Evolutionary conservation across 805 yeast species (phyloP), one percentile per base, ranked within the genome.

Genomic region (Candida khao-thaluensis): DNA sequence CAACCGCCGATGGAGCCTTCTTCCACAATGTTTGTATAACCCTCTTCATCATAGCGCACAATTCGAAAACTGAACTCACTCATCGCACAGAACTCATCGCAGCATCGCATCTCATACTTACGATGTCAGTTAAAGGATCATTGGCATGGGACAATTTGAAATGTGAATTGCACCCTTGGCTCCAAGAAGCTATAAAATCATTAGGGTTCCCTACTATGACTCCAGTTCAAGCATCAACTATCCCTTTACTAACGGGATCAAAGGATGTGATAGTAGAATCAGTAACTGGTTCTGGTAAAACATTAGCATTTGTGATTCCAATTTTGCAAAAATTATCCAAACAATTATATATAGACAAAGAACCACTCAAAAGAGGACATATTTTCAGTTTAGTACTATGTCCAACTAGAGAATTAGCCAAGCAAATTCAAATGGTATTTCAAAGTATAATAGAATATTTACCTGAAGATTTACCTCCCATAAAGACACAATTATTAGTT

Each of bases 261-360:
- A 91, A 91, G 54, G 99, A 93, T 62, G 96, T 93, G 3, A 93
- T 93, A 7, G 98, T 89, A 1, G 97, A 93, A 57, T 95, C 97
- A 0, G 96, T 88, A 1, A 93, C 99, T 0, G 99, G 99, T 0
- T 89, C 97, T 0, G 99, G 99, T n/a, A 93, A 93, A 58, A 93
- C 99, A 0, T 60, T 90, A n/a, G 84, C 97, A 3, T 93, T 85
- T 65, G 78, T 81, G 4, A 72, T 93, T 2, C 99, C 99, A 0
- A 74, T 85, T 1, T 53, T 89, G 4, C 91, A 89, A 51, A 82
- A 80, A 49, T 60, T 89, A 6, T 62, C 70, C 2, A 54, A 54
- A 31, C 51, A 50, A 40, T 57, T 53, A 38, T 62, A 52, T 45
- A 51, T 47, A 14, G 43, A 31, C 8, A 43, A 49, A 2, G 66